phyloP scores from a whole-genome alignment of 495 filamentous ascomycete genomes.

The Xylaria intraflava region DNA sequence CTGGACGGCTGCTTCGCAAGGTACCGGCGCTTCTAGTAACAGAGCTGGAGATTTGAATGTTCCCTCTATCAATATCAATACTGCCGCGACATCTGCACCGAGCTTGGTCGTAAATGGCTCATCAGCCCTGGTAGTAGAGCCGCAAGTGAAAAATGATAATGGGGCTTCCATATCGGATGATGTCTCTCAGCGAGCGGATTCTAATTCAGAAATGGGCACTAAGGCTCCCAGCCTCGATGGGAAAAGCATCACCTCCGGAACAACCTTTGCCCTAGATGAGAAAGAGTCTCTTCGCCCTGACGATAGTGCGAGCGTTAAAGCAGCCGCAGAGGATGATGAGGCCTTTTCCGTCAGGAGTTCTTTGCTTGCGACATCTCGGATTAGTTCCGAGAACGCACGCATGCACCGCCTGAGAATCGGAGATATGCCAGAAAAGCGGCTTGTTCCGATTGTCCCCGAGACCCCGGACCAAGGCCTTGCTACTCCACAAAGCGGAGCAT shows the following conservation, averaged over 20 bases:
- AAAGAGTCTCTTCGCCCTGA: constrained; percentile 90
- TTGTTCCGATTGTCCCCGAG: constrained; percentile 35
- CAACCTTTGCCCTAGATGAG: constrained; percentile 87
- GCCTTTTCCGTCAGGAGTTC: constrained; percentile 67
- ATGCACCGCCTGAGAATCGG: constrained; percentile 71
- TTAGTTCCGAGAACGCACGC: constrained; percentile 74
- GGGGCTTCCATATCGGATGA: constrained; percentile 41
- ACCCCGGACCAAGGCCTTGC: constrained; percentile 36
- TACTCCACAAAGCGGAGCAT: constrained; percentile 48
- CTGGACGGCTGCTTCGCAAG: neutral
- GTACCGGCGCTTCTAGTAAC: constrained; percentile 10
- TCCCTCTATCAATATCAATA: constrained; percentile 12
- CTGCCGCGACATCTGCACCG: constrained; percentile 27
- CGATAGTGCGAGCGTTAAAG: constrained; percentile 89
- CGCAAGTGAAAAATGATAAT: constrained; percentile 28
- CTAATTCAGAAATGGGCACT: constrained; percentile 65
- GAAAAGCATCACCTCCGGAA: constrained; percentile 85
- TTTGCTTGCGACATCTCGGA: constrained; percentile 62
- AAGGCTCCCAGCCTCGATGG: constrained; percentile 85
- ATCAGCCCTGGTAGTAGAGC: constrained; percentile 24
- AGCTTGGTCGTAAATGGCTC: constrained; percentile 49
- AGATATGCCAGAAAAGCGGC: constrained; percentile 56
- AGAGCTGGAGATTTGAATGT: constrained; percentile 35
- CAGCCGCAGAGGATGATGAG: constrained; percentile 78
- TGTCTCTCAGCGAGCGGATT: constrained; percentile 50